phyloP scores from a whole-genome alignment of 768 basidiomycete species.

The Mycena latifolia region DNA sequence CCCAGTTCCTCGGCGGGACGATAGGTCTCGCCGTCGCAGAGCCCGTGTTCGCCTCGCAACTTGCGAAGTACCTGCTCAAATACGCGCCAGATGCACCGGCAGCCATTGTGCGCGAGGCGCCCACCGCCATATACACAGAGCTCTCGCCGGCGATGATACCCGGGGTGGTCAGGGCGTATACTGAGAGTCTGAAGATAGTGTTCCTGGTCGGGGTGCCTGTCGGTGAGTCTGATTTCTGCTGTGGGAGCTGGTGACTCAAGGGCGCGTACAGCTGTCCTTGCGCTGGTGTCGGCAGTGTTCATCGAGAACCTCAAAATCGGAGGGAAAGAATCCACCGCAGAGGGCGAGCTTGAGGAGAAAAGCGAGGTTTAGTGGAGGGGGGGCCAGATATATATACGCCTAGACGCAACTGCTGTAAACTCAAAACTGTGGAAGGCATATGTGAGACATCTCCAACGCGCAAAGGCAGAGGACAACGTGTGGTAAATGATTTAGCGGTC shows the following conservation, averaged over 20 bases:
- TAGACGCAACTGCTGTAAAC: no score
- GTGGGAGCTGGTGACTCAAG: background rate
- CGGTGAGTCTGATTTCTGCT: background rate
- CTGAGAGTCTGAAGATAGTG: conserved; percentile 6
- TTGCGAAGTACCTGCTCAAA: conserved; percentile 9
- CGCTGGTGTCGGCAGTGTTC: background rate
- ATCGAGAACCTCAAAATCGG: no score
- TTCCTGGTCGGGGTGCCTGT: conserved; percentile 22
- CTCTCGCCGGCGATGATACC: conserved; percentile 12
- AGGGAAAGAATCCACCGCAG: no score
- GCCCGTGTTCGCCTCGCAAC: conserved; percentile 26
- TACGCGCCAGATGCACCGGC: conserved; percentile 24
- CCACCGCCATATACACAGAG: conserved; percentile 12
- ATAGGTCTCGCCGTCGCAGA: conserved; percentile 24
- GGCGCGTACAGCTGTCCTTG: background rate
- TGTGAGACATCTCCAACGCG: no score
- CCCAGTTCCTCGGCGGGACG: conserved; percentile 28
- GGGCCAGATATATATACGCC: no score
- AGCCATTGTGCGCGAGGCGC: conserved; percentile 2
- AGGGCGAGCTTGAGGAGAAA: no score
- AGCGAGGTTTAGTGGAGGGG: no score
- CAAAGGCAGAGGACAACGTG: no score
- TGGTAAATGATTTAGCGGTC: no score
- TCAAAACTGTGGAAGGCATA: no score
- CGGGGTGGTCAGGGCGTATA: conserved; percentile 15